Percentiles rank a stretch among this genome's conserved stretches.
These are phyloP conservation scores for Crassisporium funariophilum DNA, from an alignment of 768 basidiomycete species.

Conservation along the genomic window DNA sequence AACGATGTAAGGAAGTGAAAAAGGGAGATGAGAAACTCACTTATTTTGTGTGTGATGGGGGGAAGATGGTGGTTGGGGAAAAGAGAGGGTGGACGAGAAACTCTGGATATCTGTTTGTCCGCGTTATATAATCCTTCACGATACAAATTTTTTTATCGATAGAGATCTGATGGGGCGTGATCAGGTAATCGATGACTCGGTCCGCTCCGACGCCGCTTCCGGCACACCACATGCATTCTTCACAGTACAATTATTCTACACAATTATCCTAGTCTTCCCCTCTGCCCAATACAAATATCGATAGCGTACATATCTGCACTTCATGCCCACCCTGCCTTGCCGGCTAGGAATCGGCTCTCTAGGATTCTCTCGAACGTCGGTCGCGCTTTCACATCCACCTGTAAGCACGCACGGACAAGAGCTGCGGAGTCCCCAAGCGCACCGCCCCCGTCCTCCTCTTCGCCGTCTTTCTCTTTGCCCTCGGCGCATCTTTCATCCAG, in stretches of 20 bases:
- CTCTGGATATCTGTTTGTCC: constrained; percentile 51
- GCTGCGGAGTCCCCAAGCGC: constrained; percentile 82
- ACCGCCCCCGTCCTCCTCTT: constrained; percentile 83
- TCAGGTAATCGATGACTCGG: constrained; percentile 44
- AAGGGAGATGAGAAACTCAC: constrained; percentile 31
- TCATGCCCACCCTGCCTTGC: constrained; percentile 69
- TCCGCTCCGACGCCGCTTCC: constrained; percentile 27
- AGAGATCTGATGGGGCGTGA: constrained; percentile 58
- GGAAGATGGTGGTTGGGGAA: constrained; percentile 53
- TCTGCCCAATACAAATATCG: constrained; percentile 19
- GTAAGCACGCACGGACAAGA: constrained; percentile 82
- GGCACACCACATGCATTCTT: constrained; percentile 3
- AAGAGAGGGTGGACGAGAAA: constrained; percentile 35
- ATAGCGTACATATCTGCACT: constrained; percentile 10
- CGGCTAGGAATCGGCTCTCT: constrained; percentile 78
- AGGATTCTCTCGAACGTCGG: constrained; percentile 87
- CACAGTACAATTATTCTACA: constrained; percentile 9
- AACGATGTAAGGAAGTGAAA: constrained; percentile 7
- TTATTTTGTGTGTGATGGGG: constrained; percentile 35
- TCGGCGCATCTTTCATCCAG: constrained; percentile 82
- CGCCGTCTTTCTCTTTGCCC: constrained; percentile 70
- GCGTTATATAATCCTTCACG: constrained; percentile 58
- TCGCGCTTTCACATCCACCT: constrained; percentile 73
- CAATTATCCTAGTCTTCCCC: not conserved
- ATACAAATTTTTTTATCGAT: constrained; percentile 63